Evolutionary conservation across 2,329 filamentous ascomycete species (phyloP).

Genomic region (Pyrenochaeta sp.): DNA sequence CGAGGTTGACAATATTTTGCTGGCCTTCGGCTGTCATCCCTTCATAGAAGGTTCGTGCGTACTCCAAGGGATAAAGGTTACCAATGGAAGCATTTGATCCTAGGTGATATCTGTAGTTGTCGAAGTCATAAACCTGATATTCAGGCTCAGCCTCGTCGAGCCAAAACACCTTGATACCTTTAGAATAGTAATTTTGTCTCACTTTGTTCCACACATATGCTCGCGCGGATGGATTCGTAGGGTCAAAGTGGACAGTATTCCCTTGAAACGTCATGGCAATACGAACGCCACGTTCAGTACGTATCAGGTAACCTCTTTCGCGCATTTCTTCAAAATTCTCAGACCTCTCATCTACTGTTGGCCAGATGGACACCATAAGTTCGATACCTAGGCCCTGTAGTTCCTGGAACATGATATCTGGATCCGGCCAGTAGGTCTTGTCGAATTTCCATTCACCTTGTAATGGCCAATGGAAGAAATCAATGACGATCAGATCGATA

Average conservation of each 20-base stretch:
- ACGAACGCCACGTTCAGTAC: constrained; percentile 67
- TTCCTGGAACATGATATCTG: constrained; percentile 71
- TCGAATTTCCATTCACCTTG: constrained; percentile 77
- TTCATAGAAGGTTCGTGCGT: constrained; percentile 68
- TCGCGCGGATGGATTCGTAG: constrained; percentile 68
- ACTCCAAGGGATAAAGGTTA: constrained; percentile 68
- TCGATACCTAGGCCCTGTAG: constrained; percentile 67
- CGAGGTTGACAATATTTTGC: constrained; percentile 66
- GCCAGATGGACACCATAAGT: constrained; percentile 76
- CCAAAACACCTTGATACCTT: constrained; percentile 72
- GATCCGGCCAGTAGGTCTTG: constrained; percentile 70
- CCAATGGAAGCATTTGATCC: constrained; percentile 65
- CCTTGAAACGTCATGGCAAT: constrained; percentile 68
- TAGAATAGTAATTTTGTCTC: constrained; percentile 68
- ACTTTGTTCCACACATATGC: constrained; percentile 67
- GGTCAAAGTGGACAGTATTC: constrained; percentile 68
- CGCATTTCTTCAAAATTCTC: constrained; percentile 71
- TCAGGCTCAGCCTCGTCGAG: constrained; percentile 75
- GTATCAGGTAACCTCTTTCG: constrained; percentile 67
- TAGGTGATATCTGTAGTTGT: constrained; percentile 68
- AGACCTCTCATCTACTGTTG: constrained; percentile 67
- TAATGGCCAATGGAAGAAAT: constrained; percentile 73
- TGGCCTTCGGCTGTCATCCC: constrained; percentile 64
- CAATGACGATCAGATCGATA: constrained; percentile 71
- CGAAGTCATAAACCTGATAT: constrained; percentile 71